phyloP scores from a whole-genome alignment of 441 rosid species.

The Adansonia rubrostipa region DNA sequence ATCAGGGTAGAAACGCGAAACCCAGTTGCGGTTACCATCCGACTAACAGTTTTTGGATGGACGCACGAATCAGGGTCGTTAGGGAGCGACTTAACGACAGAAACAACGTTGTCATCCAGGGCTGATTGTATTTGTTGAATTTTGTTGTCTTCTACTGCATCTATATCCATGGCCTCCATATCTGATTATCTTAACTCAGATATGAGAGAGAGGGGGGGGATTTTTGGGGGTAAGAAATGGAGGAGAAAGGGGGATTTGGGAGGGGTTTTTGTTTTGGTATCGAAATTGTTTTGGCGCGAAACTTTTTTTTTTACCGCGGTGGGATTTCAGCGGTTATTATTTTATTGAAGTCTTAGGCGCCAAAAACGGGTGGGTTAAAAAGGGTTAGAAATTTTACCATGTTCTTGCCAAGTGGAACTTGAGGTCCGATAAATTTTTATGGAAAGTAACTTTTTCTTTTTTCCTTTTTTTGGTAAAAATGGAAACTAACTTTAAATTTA shows the following conservation, averaged over 20 bases:
- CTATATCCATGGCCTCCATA: conserved; percentile 24
- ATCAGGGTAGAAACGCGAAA: conserved; percentile 21
- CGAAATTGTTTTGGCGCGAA: conserved; percentile 6
- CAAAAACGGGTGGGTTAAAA: neutral
- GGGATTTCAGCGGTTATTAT: neutral
- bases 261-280: neutral
- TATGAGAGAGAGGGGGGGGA: neutral
- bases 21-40: conserved; percentile 15
- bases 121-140: conserved; percentile 9
- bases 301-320: conserved; percentile 10
- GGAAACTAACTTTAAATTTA: too few relatives aligned
- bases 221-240: neutral
- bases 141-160: neutral
- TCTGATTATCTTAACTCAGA: conserved; percentile 6
- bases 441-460: neutral
- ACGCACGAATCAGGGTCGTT: neutral
- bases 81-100: neutral
- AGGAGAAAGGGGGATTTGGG: neutral
- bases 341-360: neutral
- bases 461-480: too few relatives aligned
- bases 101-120: neutral
- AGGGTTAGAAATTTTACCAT: neutral
- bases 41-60: neutral
- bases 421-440: neutral
- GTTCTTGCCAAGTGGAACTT: neutral